phyloP scores from a whole-genome alignment of 176 grass and related monocot genomes.

The Saccharum officinarum region DNA sequence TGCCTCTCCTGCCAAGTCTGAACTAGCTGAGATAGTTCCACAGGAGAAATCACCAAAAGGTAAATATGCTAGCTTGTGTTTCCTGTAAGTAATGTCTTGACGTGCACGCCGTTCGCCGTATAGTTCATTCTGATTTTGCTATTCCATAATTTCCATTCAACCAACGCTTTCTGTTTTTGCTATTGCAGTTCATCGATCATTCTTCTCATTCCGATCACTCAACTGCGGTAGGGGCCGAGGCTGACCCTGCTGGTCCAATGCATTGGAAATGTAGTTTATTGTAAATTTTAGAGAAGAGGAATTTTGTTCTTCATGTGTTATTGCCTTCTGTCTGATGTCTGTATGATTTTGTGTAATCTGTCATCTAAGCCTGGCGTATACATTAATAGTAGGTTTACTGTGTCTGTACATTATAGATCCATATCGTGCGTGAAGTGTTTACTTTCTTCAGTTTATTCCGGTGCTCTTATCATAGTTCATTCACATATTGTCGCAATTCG shows the following conservation, averaged over 20 bases:
- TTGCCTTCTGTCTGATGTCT: not conserved
- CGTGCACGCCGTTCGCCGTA: no score
- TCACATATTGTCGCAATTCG: no score
- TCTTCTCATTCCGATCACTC: constrained; percentile 52
- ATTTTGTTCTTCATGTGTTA: not conserved
- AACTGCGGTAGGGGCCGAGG: constrained; percentile 38
- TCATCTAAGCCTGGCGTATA: not conserved
- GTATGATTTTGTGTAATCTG: not conserved
- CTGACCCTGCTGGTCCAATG: not conserved
- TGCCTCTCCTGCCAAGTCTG: constrained; percentile 46
- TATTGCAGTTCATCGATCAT: constrained; percentile 35
- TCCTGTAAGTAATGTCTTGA: no score
- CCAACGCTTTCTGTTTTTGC: not conserved
- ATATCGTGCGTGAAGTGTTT: not conserved
- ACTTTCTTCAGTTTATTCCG: not conserved
- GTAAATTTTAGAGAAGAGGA: constrained; percentile 11
- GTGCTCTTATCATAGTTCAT: not conserved
- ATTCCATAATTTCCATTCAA: not conserved
- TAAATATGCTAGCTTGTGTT: not conserved
- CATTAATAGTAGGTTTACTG: not conserved
- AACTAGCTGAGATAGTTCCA: constrained; percentile 35
- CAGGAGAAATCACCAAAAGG: constrained; percentile 41
- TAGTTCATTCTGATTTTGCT: not conserved
- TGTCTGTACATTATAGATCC: not conserved
- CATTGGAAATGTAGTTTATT: not conserved